Evolutionary conservation across 2,329 filamentous ascomycete species (phyloP).

Genomic region (Ophiostoma novo-ulmi): DNA sequence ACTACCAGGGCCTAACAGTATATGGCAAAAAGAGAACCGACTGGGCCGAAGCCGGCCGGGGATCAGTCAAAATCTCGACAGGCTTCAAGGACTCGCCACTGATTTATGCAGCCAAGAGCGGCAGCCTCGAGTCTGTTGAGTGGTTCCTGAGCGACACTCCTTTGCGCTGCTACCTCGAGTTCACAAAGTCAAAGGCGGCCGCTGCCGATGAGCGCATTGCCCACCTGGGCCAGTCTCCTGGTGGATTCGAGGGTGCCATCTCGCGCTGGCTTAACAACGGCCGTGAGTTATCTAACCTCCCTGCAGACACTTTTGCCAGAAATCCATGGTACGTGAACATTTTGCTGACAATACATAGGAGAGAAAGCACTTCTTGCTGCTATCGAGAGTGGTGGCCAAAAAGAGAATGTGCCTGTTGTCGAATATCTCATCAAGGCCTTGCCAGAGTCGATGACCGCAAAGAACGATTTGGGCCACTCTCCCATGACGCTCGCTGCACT

Average conservation of each 20-base stretch:
- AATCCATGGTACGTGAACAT: neutral
- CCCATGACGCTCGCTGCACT: slow-evolving; percentile 1
- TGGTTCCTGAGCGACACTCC: slow-evolving; percentile 74
- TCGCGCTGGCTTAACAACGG: slow-evolving; percentile 59
- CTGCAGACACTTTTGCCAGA: too few species aligned
- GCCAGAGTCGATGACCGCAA: neutral
- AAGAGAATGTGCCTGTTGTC: neutral
- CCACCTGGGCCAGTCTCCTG: slow-evolving; percentile 53
- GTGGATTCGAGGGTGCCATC: slow-evolving; percentile 61
- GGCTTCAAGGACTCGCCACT: slow-evolving; percentile 53
- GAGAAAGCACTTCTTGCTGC: neutral
- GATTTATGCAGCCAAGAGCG: slow-evolving; percentile 51
- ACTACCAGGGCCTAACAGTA: slow-evolving; percentile 72
- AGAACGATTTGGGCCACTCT: neutral
- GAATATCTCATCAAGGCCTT: slow-evolving; percentile 4
- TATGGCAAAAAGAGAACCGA: slow-evolving; percentile 67
- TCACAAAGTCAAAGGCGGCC: slow-evolving; percentile 54
- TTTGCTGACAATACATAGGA: neutral
- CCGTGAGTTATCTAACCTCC: slow-evolving; percentile 37
- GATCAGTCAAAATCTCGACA: slow-evolving; percentile 37
- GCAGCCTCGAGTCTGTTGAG: slow-evolving; percentile 63
- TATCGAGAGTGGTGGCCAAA: neutral
- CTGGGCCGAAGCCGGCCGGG: slow-evolving; percentile 63
- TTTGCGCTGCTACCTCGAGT: slow-evolving; percentile 61
- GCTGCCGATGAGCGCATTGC: slow-evolving; percentile 58